Conservation (phyloP, 345 rosid genomes). For the Linum tenue region DNA sequence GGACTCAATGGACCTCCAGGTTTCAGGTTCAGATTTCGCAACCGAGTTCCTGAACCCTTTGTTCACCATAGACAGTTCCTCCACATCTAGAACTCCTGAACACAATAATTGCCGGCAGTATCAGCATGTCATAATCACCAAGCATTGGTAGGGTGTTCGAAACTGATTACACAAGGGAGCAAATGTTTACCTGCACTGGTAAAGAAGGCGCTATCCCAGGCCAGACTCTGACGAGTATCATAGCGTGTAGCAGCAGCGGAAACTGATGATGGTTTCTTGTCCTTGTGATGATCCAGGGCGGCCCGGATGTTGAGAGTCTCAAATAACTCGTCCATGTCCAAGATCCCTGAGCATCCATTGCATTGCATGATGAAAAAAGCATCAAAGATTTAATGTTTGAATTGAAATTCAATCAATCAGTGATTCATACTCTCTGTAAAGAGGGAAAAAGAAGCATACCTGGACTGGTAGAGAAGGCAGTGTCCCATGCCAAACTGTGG, state of each 20-base stretch:
- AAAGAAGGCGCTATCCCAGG: slow-evolving; percentile 68
- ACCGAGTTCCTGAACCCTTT: slow-evolving; percentile 29
- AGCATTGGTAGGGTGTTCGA: too few species aligned
- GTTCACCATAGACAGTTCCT: slow-evolving; percentile 36
- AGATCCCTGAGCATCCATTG: neutral
- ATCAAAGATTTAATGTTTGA: too few species aligned
- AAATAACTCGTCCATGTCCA: neutral
- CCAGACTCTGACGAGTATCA: slow-evolving; percentile 52
- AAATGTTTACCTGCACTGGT: slow-evolving; percentile 27
- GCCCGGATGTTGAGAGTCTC: neutral
- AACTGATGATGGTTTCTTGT: neutral
- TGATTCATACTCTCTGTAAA: slow-evolving; percentile 3
- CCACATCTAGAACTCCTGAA: slow-evolving; percentile 40
- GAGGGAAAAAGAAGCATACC: neutral
- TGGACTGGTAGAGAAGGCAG: neutral
- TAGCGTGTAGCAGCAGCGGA: neutral
- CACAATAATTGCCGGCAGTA: too few species aligned
- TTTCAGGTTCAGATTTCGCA: slow-evolving; percentile 12
- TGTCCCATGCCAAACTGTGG: neutral
- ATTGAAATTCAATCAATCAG: too few species aligned
- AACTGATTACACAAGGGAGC: too few species aligned
- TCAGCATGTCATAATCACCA: too few species aligned
- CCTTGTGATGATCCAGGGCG: neutral
- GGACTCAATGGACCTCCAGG: slow-evolving; percentile 23
- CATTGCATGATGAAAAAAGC: too few species aligned